phyloP scores from a whole-genome alignment of 805 yeast species.

The Lipomyces anomalus region DNA sequence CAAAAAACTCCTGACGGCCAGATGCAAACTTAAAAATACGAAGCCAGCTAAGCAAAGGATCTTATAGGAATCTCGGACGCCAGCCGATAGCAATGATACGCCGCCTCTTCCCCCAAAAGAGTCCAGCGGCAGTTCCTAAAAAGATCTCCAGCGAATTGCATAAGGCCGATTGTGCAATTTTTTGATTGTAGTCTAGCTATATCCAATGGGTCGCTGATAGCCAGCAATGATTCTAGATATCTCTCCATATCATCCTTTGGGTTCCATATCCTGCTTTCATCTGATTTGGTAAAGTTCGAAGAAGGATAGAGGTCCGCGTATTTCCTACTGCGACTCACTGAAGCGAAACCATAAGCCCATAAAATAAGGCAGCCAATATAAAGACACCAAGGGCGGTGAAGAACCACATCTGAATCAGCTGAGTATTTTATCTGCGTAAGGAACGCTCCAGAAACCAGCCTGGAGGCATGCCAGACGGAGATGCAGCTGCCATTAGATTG shows the following conservation, averaged over 20 bases:
- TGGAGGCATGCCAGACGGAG: slow-evolving; percentile 31
- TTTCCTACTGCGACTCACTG: background rate
- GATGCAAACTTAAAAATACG: too few relatives aligned
- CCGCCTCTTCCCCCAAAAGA: slow-evolving; percentile 19
- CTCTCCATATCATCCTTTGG: slow-evolving; percentile 18
- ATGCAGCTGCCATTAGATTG: slow-evolving; percentile 25
- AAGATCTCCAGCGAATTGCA: slow-evolving; percentile 14
- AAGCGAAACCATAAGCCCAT: slow-evolving; percentile 28
- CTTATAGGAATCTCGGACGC: slow-evolving; percentile 16
- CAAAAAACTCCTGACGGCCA: too few relatives aligned
- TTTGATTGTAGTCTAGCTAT: slow-evolving; percentile 9
- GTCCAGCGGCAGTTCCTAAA: slow-evolving; percentile 18
- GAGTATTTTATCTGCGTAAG: slow-evolving; percentile 25
- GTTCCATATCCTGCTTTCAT: slow-evolving; percentile 5
- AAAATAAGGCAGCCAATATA: slow-evolving; percentile 28
- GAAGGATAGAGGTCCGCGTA: background rate
- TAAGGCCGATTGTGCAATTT: slow-evolving; percentile 20
- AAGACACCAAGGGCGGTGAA: slow-evolving; percentile 29
- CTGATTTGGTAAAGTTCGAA: background rate
- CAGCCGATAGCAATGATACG: slow-evolving; percentile 14
- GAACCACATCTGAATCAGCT: slow-evolving; percentile 24
- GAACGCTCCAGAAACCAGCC: slow-evolving; percentile 16
- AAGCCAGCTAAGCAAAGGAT: too few relatives aligned
- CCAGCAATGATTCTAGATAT: slow-evolving; percentile 13
- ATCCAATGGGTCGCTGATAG: slow-evolving; percentile 10